Conservation (phyloP, 257 asterid genomes). For the Anisodus tanguticus region DNA sequence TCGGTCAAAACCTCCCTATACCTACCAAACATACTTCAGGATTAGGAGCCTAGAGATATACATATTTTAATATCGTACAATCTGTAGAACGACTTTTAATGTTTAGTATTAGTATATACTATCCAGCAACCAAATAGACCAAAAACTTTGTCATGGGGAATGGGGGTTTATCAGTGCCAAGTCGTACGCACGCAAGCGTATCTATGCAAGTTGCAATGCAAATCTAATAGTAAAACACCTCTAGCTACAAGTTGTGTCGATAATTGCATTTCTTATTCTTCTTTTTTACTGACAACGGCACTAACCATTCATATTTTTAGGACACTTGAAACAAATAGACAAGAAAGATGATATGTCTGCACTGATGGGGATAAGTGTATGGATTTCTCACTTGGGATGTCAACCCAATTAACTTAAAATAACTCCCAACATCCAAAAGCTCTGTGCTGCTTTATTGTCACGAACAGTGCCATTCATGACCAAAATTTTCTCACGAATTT, state of each 20-base stretch:
- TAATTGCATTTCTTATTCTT: constrained; percentile 18
- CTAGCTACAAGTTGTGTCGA: constrained; percentile 9
- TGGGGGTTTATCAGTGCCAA: not conserved
- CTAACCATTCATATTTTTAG: constrained; percentile 9
- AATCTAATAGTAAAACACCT: constrained; percentile 12
- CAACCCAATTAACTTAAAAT: constrained; percentile 8
- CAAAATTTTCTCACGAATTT: not conserved
- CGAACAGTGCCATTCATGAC: not conserved
- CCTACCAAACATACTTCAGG: constrained; percentile 1
- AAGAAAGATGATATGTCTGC: constrained; percentile 21
- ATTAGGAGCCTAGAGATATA: not conserved
- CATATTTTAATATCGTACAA: constrained; percentile 1
- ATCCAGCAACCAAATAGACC: not conserved
- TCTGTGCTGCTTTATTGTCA: not conserved
- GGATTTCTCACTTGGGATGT: constrained; percentile 7
- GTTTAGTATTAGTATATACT: not conserved
- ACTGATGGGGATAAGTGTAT: not conserved
- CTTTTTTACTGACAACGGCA: not conserved
- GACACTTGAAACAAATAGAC: constrained; percentile 19
- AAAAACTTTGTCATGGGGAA: not conserved
- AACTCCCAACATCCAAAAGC: not conserved
- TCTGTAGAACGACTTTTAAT: constrained; percentile 2
- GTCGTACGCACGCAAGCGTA: constrained; percentile 15
- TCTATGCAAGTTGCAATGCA: constrained; percentile 13
- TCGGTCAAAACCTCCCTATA: too few species aligned